phyloP scores from a whole-genome alignment of 2,329 filamentous ascomycete genomes.

The Cladosporium austrohemisphaericum region DNA sequence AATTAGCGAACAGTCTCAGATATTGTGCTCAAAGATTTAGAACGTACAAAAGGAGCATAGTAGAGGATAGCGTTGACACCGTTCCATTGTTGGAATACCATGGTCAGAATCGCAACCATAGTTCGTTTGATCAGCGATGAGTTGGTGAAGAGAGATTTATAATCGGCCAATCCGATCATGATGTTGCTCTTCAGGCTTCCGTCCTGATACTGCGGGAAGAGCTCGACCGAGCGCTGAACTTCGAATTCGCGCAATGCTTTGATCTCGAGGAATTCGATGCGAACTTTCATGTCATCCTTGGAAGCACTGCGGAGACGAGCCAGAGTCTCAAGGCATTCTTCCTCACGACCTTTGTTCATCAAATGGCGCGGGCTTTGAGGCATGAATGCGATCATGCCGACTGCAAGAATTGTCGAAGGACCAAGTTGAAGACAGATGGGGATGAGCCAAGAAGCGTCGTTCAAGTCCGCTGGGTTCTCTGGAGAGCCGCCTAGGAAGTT shows the following conservation, averaged over 20 bases:
- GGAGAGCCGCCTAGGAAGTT: slow-evolving; percentile 50
- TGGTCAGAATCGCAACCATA: slow-evolving; percentile 43
- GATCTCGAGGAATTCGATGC: slow-evolving; percentile 76
- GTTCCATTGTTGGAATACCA: slow-evolving; percentile 29
- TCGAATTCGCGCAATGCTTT: slow-evolving; percentile 73
- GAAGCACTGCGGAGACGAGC: slow-evolving; percentile 59
- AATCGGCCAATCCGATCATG: slow-evolving; percentile 19
- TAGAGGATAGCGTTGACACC: slow-evolving; percentile 9
- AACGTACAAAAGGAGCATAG: background rate
- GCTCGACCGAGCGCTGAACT: slow-evolving; percentile 62
- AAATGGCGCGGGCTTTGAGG: slow-evolving; percentile 74
- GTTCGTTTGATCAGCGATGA: slow-evolving; percentile 63
- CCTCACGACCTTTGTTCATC: slow-evolving; percentile 63
- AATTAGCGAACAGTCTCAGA: too few relatives aligned
- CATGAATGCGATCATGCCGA: slow-evolving; percentile 70
- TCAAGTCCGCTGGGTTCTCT: slow-evolving; percentile 19
- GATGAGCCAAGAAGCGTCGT: slow-evolving; percentile 65
- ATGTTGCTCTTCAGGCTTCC: slow-evolving; percentile 19
- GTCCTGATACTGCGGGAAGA: slow-evolving; percentile 55
- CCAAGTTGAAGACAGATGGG: slow-evolving; percentile 67
- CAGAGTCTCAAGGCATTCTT: slow-evolving; percentile 61
- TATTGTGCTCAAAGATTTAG: background rate
- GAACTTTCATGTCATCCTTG: slow-evolving; percentile 61
- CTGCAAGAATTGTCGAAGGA: slow-evolving; percentile 60
- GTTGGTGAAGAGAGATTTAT: slow-evolving; percentile 51